Conservation (phyloP, 2,329 filamentous ascomycete species). For the Talaromyces sp. region DNA sequence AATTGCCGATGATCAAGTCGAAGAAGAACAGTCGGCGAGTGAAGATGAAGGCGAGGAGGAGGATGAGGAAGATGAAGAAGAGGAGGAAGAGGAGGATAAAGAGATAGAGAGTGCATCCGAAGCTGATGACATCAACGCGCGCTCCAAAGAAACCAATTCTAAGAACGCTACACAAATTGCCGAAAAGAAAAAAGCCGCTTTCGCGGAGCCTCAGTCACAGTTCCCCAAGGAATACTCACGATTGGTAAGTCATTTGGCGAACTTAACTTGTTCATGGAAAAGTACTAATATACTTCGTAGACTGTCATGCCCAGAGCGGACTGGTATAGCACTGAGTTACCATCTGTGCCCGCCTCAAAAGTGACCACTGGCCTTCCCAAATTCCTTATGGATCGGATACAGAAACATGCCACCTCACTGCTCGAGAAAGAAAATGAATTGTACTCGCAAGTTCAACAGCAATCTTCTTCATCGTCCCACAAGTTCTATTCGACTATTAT, state of each 20-base stretch:
- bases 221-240: constrained; percentile 38
- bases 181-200: constrained; percentile 21
- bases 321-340: constrained; percentile 62
- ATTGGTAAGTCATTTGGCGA: constrained; percentile 27
- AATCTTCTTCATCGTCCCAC: constrained; percentile 79
- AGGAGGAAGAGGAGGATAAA: not conserved
- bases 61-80: constrained; percentile 16
- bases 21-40: constrained; percentile 31
- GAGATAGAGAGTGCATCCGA: constrained; percentile 24
- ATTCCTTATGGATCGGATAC: constrained; percentile 55
- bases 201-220: constrained; percentile 19
- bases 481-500: constrained; percentile 98
- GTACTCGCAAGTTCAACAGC: constrained; percentile 68
- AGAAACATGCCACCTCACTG: constrained; percentile 67
- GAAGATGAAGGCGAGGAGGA: constrained; percentile 31
- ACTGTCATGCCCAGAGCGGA: constrained; percentile 61
- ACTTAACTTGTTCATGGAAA: not conserved
- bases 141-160: constrained; percentile 13
- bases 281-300: constrained; percentile 38
- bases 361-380: constrained; percentile 48
- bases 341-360: constrained; percentile 50
- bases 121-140: constrained; percentile 28
- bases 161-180: constrained; percentile 18
- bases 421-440: constrained; percentile 73
- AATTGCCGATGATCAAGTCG: constrained; percentile 33